Evolutionary conservation across 148 eudicot genomes (phyloP), one percentile per base, ranked within the genome.

Genomic region (Amaranthus palmeri): DNA sequence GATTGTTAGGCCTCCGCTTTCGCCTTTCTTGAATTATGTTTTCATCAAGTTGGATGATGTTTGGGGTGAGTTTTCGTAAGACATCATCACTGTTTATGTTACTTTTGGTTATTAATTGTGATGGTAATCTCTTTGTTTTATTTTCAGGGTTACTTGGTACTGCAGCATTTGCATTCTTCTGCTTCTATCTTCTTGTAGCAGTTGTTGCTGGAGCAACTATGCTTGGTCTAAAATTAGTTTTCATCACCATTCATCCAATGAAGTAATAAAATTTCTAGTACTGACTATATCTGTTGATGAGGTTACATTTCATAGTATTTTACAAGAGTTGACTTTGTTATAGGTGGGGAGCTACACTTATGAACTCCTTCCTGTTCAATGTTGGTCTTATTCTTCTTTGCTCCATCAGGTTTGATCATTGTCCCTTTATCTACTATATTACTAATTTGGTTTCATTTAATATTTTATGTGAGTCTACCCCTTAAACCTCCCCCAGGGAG

Each of bases 301-400:
- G 10, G 14, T 67, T 25, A 3, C 41, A 12, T 68, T 50, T 67
- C 17, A 40, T 71, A n/a, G 14, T 53, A 54, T 67, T 69, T 61
- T 40, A 76, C 72, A 64, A 53, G 45, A 49, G 36, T 58, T 61
- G 54, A 57, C 48, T 55, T 83, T 43, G 74, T 70, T 81, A 72
- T 81, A 95, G 99, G 86, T 95, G 99, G 99, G 99, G 96, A 77
- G 99, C 84, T 55, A 95, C 99, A 77, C 99, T 95, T 62, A 95
- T 95, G 99, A 95, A 95, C 83, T 95, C 99, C 14, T 95, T 95
- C 70, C 85, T 95, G 62, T 95, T 95, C 69, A 95, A 95, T 68
- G 99, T 95, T 64, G 99, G 88, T 52, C 93, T 95, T 69, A 95
- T 95, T 77, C 99, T 95, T 76, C 99, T 95, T 78, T 91, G 96